Evolutionary conservation across 805 yeast genomes (phyloP).

Genomic region (Zygotorulaspora danielsina): DNA sequence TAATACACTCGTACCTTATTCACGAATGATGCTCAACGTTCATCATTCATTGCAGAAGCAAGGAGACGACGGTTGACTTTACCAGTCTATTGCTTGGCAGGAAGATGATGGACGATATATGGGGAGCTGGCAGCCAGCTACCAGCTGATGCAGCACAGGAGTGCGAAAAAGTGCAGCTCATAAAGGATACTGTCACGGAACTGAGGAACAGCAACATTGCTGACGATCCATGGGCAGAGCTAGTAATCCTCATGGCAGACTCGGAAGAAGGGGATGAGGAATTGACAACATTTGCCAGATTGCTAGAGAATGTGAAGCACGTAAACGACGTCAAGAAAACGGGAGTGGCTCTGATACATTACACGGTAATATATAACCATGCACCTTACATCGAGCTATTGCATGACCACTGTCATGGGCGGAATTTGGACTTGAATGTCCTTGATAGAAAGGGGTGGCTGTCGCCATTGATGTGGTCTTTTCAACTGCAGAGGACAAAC

Average conservation of each 20-base stretch:
- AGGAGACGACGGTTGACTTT: too few relatives aligned
- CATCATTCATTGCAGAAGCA: too few relatives aligned
- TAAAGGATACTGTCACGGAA: constrained; percentile 13
- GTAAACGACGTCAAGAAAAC: constrained; percentile 30
- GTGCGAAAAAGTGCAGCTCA: constrained; percentile 11
- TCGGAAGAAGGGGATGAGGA: constrained; percentile 21
- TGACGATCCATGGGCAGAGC: constrained; percentile 21
- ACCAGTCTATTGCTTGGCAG: background rate
- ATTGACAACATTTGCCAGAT: constrained; percentile 20
- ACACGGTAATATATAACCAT: constrained; percentile 53
- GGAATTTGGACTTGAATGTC: constrained; percentile 45
- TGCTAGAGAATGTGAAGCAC: constrained; percentile 14
- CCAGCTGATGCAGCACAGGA: constrained; percentile 3
- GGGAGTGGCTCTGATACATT: constrained; percentile 47
- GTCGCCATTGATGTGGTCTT: constrained; percentile 86
- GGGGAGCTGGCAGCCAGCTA: constrained; percentile 13
- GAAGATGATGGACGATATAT: constrained; percentile 15
- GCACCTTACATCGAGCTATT: constrained; percentile 47
- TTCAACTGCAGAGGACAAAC: constrained; percentile 53
- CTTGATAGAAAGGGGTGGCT: constrained; percentile 49
- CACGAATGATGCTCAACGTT: too few relatives aligned
- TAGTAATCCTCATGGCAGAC: constrained; percentile 24
- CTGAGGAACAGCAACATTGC: constrained; percentile 4
- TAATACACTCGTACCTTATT: too few relatives aligned
- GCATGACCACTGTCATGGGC: constrained; percentile 30